Evolutionary conservation across 2,329 filamentous ascomycete species (phyloP).

Genomic region (Decorospora gaudefroyi): DNA sequence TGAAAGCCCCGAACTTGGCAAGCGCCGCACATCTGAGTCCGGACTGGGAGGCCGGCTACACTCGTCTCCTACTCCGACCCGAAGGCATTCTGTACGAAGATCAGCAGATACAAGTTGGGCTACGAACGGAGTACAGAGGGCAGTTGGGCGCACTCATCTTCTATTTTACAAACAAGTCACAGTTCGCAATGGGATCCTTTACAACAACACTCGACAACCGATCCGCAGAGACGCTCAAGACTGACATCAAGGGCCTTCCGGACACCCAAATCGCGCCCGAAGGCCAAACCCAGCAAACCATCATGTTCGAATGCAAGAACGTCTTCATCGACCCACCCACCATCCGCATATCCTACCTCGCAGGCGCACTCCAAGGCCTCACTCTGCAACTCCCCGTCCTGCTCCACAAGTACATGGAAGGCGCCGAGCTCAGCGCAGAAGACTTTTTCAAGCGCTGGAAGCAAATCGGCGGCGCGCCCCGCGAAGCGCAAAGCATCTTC

Average conservation of each 20-base stretch:
- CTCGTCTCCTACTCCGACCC: slow-evolving; percentile 74
- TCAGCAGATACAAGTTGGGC: slow-evolving; percentile 86
- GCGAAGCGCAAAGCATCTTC: slow-evolving; percentile 89
- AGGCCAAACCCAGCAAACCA: slow-evolving; percentile 85
- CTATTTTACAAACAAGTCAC: slow-evolving; percentile 94
- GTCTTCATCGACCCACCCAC: slow-evolving; percentile 86
- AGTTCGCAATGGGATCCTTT: slow-evolving; percentile 82
- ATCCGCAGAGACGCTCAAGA: slow-evolving; percentile 69
- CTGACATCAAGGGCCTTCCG: slow-evolving; percentile 86
- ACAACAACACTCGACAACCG: slow-evolving; percentile 88
- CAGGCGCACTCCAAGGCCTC: slow-evolving; percentile 87
- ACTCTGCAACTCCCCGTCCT: slow-evolving; percentile 88
- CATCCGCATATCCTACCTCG: slow-evolving; percentile 90
- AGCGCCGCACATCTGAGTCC: slow-evolving; percentile 91
- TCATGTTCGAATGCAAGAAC: slow-evolving; percentile 87
- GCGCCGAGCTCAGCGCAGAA: slow-evolving; percentile 80
- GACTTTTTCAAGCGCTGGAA: slow-evolving; percentile 99
- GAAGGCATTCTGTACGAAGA: slow-evolving; percentile 96
- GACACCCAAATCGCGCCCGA: slow-evolving; percentile 77
- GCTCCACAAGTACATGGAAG: slow-evolving; percentile 96
- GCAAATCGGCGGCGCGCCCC: slow-evolving; percentile 86
- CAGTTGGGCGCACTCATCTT: slow-evolving; percentile 93
- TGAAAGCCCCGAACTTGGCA: slow-evolving; percentile 80
- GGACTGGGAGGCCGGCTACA: slow-evolving; percentile 91
- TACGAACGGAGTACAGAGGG: slow-evolving; percentile 92